Evolutionary conservation across 1,284 basidiomycete species (phyloP), one percentile per base, ranked within the genome.

Genomic region (Leucoagaricus sp.): DNA sequence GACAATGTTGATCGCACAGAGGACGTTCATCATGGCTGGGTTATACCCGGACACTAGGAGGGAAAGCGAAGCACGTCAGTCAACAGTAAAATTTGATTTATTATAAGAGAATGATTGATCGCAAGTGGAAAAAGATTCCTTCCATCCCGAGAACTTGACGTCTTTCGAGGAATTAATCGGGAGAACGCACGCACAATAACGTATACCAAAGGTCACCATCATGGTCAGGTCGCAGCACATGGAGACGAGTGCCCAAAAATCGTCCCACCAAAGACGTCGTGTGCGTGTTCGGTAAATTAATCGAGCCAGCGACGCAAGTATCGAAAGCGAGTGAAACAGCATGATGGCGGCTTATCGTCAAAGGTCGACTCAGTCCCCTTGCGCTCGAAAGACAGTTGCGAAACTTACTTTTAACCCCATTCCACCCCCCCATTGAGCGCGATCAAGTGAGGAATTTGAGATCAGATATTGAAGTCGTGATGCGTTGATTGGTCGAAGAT

Each of bases 201-300:
- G 53, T 49, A 46, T 34, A 26, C 13, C 23, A 19, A 31, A 34
- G 2, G n/a, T 25, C 6, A 26, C 13, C 15, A 55, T 6, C 26
- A 42, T 42, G 13, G 21, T 15, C 19, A 34, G 25, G n/a, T 55
- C 53, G 19, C 34, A 49, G 10, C 49, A 7, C 19, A 55, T 8
- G 8, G 53, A 46, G 15, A 44, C 13, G 15, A 55, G 28, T 25
- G 53, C 53, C 53, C 53, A 55, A 40, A 55, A 55, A 38, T 55
- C 53, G 25, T 55, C 53, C 53, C 53, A 55, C 53, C 53, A 55
- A 15, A 55, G 23, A 21, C 53, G 53, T 42, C 15, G 38, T 13
- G 53, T 55, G 6, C 53, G 46, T 28, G 19, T 12, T 21, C 53
- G 47, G n/a, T 55, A 55, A 13, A 34, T 6, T 19, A 55, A 47